Conservation (phyloP, 129 eudicot species). For the Arctium minus region DNA sequence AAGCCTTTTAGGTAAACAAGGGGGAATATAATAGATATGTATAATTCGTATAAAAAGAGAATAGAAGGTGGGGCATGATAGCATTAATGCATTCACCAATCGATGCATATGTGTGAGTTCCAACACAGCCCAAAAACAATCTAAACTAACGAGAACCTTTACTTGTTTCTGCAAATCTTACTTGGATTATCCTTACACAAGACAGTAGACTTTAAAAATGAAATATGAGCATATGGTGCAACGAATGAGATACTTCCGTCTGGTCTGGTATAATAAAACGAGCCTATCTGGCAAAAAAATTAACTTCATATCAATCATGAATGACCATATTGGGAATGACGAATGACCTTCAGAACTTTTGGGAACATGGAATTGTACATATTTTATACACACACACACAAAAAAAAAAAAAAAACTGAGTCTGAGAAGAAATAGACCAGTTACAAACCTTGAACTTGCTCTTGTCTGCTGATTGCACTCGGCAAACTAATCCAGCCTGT, state of each 20-base stretch:
- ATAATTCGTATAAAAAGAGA: background rate
- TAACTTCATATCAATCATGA: background rate
- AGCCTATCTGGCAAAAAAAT: background rate
- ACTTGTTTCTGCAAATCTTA: background rate
- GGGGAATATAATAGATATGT: background rate
- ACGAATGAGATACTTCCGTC: background rate
- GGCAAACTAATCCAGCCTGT: constrained; percentile 76
- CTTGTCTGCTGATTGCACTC: constrained; percentile 82
- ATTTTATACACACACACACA: background rate
- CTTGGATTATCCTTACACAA: background rate
- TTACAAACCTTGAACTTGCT: constrained; percentile 92
- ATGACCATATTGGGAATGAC: background rate
- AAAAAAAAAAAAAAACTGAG: background rate
- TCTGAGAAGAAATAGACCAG: background rate
- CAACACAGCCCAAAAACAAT: background rate
- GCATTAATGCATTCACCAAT: background rate
- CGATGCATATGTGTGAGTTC: background rate
- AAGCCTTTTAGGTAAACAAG: constrained; percentile 12
- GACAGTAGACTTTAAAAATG: background rate
- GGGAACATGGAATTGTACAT: background rate
- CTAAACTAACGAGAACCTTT: background rate
- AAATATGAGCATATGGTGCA: background rate
- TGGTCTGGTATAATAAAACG: background rate
- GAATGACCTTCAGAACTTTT: background rate
- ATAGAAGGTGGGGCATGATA: background rate